A percentile compares a stretch with the other conserved stretches of the same genome.
Conservation (phyloP, 345 rosid genomes). For the Combretum micranthum region DNA sequence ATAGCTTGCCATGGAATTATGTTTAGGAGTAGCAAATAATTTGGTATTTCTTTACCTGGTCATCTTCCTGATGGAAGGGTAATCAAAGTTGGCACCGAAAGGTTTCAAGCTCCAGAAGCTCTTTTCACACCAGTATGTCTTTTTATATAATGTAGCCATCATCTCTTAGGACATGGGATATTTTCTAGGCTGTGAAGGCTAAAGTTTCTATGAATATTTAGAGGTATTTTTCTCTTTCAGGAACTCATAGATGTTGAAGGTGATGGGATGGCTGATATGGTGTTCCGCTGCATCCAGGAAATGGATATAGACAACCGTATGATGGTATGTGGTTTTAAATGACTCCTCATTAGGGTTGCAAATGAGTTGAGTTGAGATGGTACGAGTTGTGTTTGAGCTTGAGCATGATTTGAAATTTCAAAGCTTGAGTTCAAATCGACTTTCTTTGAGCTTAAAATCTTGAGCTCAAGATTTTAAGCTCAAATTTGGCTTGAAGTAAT, state of each 20-base stretch:
- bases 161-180: background rate
- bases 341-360: no score
- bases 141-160: constrained; percentile 1
- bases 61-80: constrained; percentile 98
- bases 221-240: constrained; percentile 26
- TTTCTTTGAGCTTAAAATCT: no score
- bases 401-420: no score
- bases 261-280: constrained; percentile 99
- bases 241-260: constrained; percentile 98
- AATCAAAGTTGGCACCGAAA: constrained; percentile 97
- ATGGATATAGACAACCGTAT: constrained; percentile 98
- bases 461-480: no score
- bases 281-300: constrained; percentile 98
- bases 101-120: constrained; percentile 99
- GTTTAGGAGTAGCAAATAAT: background rate
- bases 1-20: no score
- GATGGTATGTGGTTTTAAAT: constrained; percentile 43
- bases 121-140: constrained; percentile 86
- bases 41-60: constrained; percentile 11
- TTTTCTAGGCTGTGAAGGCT: background rate
- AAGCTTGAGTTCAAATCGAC: no score
- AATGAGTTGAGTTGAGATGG: no score
- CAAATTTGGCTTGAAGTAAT: no score
- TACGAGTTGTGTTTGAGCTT: no score
- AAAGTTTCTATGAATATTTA: constrained; percentile 2